Percentiles rank a stretch among this genome's conserved stretches.
phyloP scores from a whole-genome alignment of 2,329 filamentous ascomycete species.

The Colletotrichum tamarilloi region DNA sequence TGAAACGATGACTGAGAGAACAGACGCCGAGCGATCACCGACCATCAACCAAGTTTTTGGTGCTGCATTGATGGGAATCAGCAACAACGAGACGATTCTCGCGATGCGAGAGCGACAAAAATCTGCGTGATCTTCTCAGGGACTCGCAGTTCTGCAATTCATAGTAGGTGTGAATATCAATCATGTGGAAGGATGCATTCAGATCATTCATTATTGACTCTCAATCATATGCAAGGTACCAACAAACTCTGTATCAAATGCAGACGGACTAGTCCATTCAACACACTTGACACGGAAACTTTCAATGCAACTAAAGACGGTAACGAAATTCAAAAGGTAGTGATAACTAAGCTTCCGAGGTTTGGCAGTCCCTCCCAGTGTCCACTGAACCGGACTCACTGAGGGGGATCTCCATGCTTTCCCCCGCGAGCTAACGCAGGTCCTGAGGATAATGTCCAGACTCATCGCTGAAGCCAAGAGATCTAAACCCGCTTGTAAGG shows the following conservation, averaged over 20 bases:
- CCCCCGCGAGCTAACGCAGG: background rate
- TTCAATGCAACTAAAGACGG: background rate
- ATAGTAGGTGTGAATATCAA: background rate
- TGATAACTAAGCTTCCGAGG: no score
- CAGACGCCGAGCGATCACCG: slow-evolving; percentile 4
- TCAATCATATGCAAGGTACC: background rate
- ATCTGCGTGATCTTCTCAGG: background rate
- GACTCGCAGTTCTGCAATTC: background rate
- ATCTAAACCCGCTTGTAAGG: background rate
- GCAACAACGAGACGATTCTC: background rate
- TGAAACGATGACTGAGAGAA: slow-evolving; percentile 10
- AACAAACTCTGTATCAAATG: background rate
- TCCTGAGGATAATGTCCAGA: background rate
- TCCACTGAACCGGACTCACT: background rate
- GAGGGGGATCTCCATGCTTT: background rate
- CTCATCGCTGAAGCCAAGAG: slow-evolving; percentile 1
- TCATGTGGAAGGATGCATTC: background rate
- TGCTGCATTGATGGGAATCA: background rate
- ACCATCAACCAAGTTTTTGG: background rate
- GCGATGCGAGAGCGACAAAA: background rate
- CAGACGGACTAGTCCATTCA: background rate
- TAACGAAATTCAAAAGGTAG: background rate
- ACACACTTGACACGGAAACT: background rate
- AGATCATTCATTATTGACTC: background rate
- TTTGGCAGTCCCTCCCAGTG: background rate